These are phyloP conservation scores for Zygosaccharomyces rouxii DNA, from an alignment of 805 yeast species.

Conservation along the genomic window DNA sequence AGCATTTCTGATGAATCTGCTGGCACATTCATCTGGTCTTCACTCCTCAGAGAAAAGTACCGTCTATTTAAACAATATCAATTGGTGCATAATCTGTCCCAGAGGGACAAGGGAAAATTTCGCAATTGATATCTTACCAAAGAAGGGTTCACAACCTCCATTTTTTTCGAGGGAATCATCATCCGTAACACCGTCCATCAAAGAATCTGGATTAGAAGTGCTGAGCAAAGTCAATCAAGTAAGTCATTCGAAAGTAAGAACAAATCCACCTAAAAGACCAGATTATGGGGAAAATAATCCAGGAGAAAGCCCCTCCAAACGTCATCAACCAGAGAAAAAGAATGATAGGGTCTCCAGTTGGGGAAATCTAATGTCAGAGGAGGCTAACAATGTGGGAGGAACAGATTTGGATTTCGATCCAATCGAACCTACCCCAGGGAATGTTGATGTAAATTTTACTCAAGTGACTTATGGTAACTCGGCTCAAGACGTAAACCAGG, in stretches of 20 bases:
- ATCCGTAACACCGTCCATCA: conserved; percentile 1
- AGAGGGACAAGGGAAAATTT: conserved; percentile 26
- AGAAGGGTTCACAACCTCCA: neutral
- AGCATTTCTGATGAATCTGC: conserved; percentile 28
- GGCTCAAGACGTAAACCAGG: neutral
- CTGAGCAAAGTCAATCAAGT: conserved; percentile 2
- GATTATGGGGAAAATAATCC: conserved; percentile 2
- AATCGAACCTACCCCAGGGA: neutral
- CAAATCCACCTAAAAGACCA: conserved; percentile 6
- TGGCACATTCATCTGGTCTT: conserved; percentile 14
- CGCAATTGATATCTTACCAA: conserved; percentile 16
- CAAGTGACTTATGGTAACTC: conserved; percentile 30
- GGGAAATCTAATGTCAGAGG: conserved; percentile 29
- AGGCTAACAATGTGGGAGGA: conserved; percentile 11
- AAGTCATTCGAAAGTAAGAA: neutral
- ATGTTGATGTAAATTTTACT: conserved; percentile 14
- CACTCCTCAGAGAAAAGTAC: neutral
- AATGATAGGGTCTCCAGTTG: conserved; percentile 25
- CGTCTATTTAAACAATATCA: conserved; percentile 24
- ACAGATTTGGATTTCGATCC: neutral
- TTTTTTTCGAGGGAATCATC: conserved; percentile 2
- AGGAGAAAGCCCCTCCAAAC: neutral
- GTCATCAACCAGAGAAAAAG: conserved; percentile 1
- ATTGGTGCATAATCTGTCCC: conserved; percentile 36
- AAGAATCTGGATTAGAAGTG: conserved; percentile 2